A percentile compares a stretch with the other conserved stretches of the same genome.
Conservation (phyloP, 495 filamentous ascomycete species). For the Penicillium turbatum region DNA sequence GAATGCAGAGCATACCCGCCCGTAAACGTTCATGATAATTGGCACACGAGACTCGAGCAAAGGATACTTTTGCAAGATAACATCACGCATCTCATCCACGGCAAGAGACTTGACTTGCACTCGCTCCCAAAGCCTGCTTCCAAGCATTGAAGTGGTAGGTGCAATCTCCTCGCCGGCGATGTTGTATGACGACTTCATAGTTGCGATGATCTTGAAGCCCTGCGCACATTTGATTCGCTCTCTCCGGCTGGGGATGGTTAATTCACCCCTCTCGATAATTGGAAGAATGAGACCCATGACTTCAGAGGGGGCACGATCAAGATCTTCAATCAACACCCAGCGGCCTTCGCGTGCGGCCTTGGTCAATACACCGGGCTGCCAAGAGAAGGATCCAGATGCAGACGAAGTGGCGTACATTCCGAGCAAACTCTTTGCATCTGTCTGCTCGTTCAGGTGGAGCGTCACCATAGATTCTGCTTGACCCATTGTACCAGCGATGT, state of each 20-base stretch:
- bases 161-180: constrained; percentile 62
- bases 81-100: constrained; percentile 67
- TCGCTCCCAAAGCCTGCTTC: constrained; percentile 75
- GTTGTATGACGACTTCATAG: constrained; percentile 72
- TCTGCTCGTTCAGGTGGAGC: constrained; percentile 94
- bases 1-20: constrained; percentile 53
- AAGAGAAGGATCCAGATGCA: constrained; percentile 81
- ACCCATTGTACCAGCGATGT: constrained; percentile 71
- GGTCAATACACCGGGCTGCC: constrained; percentile 90
- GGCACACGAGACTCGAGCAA: constrained; percentile 63
- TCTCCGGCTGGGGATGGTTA: constrained; percentile 80
- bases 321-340: constrained; percentile 95
- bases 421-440: constrained; percentile 89
- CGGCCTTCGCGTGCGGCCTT: constrained; percentile 89
- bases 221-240: constrained; percentile 76
- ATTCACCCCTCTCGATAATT: constrained; percentile 80
- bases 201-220: constrained; percentile 87
- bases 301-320: constrained; percentile 93
- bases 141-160: constrained; percentile 58
- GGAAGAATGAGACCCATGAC: constrained; percentile 88
- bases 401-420: constrained; percentile 86
- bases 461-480: constrained; percentile 76
- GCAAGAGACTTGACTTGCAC: constrained; percentile 63
- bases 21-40: constrained; percentile 72
- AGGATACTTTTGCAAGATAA: constrained; percentile 65